Evolutionary conservation across 2,329 filamentous ascomycete genomes (phyloP).

Genomic region (Thyridium curvatum): DNA sequence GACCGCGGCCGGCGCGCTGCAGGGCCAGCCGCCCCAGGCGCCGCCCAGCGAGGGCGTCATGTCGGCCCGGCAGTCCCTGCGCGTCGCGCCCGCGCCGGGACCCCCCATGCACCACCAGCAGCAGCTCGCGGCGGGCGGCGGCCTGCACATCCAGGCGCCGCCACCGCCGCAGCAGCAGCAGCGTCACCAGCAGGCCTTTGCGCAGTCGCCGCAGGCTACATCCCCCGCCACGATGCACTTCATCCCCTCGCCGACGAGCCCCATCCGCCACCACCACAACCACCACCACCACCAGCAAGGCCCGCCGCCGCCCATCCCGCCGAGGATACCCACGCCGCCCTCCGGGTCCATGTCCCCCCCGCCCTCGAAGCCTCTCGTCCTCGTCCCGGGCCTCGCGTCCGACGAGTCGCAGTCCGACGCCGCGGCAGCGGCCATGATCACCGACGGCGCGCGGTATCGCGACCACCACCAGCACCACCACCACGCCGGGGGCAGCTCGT

Average conservation of each 20-base stretch:
- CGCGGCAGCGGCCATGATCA: constrained; percentile 21
- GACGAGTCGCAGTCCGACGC: constrained; percentile 9
- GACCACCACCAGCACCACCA: not conserved
- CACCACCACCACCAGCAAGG: not conserved
- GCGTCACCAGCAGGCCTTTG: not conserved
- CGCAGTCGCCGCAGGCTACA: too few relatives aligned
- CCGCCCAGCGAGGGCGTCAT: constrained; percentile 17
- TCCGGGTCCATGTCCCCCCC: not conserved
- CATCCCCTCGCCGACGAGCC: not conserved
- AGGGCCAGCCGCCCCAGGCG: constrained; percentile 3
- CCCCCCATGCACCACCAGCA: constrained; percentile 5
- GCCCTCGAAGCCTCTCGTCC: not conserved
- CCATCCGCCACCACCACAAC: constrained; percentile 1
- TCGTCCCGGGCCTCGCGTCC: not conserved
- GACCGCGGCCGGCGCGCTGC: constrained; percentile 1
- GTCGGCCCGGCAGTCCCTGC: constrained; percentile 15
- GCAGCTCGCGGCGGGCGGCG: not conserved
- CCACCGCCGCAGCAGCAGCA: constrained; percentile 1
- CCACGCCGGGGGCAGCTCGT: not conserved
- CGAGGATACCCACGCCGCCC: not conserved
- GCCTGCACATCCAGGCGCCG: too few relatives aligned
- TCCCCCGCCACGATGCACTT: not conserved
- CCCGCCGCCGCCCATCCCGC: constrained; percentile 9
- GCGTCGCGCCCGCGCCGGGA: constrained; percentile 10
- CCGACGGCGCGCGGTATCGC: constrained; percentile 19